phyloP scores from a whole-genome alignment of 306 rosid species.

The apple (Malus domestica) region ASM211411v1 NC_041795.1:33229501-33230000 shows the following conservation, averaged over 20 bases:
- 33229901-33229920: conserved; percentile 21
- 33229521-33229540: background rate
- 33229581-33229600: background rate
- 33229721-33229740: background rate
- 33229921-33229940: conserved; percentile 8
- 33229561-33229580: conserved; percentile 1
- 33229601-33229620: background rate
- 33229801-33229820: conserved; percentile 66
- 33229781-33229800: conserved; percentile 38
- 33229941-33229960: conserved; percentile 12
- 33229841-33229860: conserved; percentile 95
- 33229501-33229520: background rate
- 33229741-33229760: background rate
- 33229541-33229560: background rate
- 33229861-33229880: conserved; percentile 66
- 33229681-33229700: background rate
- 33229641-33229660: background rate
- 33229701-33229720: background rate
- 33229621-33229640: background rate
- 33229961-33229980: background rate
- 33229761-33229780: background rate
- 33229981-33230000: background rate
- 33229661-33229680: background rate
- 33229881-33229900: conserved; percentile 65
- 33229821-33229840: conserved; percentile 65